Evolutionary conservation across 2,329 filamentous ascomycete species (phyloP).

Genomic region (Ceratocystis ficicola): DNA sequence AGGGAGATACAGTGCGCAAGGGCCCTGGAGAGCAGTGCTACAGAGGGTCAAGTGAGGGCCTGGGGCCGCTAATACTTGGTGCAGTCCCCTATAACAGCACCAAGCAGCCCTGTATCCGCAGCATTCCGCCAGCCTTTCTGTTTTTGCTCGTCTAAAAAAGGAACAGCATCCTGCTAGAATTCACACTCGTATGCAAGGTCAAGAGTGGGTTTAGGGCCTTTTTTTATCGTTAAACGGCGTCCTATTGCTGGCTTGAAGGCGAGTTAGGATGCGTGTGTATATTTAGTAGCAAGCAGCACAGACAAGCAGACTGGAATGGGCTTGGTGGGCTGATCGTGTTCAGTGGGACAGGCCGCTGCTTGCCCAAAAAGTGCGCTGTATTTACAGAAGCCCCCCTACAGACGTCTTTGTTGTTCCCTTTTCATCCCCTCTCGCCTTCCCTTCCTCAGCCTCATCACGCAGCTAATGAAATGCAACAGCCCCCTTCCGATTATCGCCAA

Average conservation of each 20-base stretch:
- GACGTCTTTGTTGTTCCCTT: background rate
- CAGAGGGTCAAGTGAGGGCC: background rate
- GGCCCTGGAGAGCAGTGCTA: background rate
- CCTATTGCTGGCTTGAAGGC: background rate
- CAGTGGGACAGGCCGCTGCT: too few relatives aligned
- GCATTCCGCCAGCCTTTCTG: background rate
- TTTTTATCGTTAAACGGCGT: background rate
- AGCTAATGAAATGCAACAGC: background rate
- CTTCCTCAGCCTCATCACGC: background rate
- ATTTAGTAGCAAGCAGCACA: too few relatives aligned
- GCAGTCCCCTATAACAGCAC: too few relatives aligned
- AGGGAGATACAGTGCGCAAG: background rate
- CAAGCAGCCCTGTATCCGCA: too few relatives aligned
- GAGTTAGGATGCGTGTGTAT: too few relatives aligned
- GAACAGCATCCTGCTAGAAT: background rate
- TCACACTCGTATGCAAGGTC: too few relatives aligned
- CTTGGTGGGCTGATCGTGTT: too few relatives aligned
- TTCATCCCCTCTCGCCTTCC: background rate
- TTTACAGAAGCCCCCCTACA: background rate
- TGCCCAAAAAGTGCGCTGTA: background rate
- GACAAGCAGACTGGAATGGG: too few relatives aligned
- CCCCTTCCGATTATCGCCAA: too few relatives aligned
- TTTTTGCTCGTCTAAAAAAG: constrained; percentile 4
- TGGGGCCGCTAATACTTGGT: background rate
- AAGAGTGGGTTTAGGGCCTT: background rate